Conservation (phyloP, 1,139 yeast species). For the Candida anutae region DNA sequence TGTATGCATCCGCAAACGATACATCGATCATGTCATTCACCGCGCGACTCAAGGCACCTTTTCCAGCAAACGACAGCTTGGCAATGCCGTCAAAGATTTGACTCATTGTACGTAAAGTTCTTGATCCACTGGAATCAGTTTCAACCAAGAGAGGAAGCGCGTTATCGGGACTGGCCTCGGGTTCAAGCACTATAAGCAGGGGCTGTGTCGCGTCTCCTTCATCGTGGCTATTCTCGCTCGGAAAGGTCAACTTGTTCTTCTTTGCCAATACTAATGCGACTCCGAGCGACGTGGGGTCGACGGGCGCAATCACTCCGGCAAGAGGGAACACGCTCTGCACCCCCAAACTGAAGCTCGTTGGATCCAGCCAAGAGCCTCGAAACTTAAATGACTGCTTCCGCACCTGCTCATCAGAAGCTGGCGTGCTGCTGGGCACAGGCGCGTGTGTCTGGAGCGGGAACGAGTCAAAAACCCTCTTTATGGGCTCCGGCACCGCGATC, state of each 20-base stretch:
- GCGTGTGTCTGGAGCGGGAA: constrained; percentile 41
- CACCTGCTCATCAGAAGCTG: constrained; percentile 8
- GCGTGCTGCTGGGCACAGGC: constrained; percentile 15
- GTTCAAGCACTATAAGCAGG: constrained; percentile 27
- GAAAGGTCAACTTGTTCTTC: constrained; percentile 28
- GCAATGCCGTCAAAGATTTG: constrained; percentile 16
- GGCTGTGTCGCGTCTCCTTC: constrained; percentile 3
- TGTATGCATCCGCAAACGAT: constrained; percentile 35
- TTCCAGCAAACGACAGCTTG: too few relatives aligned
- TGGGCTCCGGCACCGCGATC: constrained; percentile 32
- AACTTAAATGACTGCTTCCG: constrained; percentile 9
- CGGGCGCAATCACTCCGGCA: constrained; percentile 19
- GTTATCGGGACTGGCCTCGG: constrained; percentile 22
- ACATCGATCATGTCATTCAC: constrained; percentile 29
- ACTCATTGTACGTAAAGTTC: constrained; percentile 16
- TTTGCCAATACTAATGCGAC: constrained; percentile 24
- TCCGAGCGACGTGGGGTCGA: constrained; percentile 39
- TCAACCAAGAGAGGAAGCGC: constrained; percentile 40
- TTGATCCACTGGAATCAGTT: constrained; percentile 8
- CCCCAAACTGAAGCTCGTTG: constrained; percentile 26
- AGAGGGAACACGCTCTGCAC: constrained; percentile 22
- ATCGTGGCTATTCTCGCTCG: constrained; percentile 5
- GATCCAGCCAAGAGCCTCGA: constrained; percentile 4
- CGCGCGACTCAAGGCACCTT: constrained; percentile 9
- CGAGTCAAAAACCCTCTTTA: constrained; percentile 37